Conservation (phyloP, 2,329 filamentous ascomycete genomes). For the Penicillium corylophilum region DNA sequence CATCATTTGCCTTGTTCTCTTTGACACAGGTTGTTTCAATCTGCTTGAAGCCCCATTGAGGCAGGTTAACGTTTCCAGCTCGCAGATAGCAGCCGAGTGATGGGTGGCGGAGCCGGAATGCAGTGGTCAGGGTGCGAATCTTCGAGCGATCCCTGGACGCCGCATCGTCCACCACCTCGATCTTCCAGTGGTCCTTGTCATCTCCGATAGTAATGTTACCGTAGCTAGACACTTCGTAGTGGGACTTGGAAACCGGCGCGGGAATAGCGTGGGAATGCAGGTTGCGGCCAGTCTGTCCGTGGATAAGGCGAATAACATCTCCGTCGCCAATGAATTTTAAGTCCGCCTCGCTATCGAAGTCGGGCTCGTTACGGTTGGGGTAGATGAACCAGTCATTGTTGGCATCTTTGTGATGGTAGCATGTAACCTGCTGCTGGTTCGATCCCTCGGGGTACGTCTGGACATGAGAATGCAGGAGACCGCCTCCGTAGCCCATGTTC, state of each 20-base stretch:
- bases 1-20: slow-evolving; percentile 85
- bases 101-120: slow-evolving; percentile 82
- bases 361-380: slow-evolving; percentile 75
- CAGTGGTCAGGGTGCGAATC: slow-evolving; percentile 86
- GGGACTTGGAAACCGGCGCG: slow-evolving; percentile 83
- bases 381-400: slow-evolving; percentile 99
- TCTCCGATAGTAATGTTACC: slow-evolving; percentile 94
- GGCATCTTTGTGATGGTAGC: slow-evolving; percentile 98
- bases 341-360: slow-evolving; percentile 70
- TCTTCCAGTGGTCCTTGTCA: slow-evolving; percentile 94
- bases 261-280: slow-evolving; percentile 90
- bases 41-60: slow-evolving; percentile 99
- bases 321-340: slow-evolving; percentile 74
- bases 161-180: slow-evolving; percentile 89
- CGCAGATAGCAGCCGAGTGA: slow-evolving; percentile 88
- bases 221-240: slow-evolving; percentile 92
- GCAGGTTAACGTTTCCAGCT: slow-evolving; percentile 92
- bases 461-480: slow-evolving; percentile 91
- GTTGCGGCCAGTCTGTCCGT: slow-evolving; percentile 94
- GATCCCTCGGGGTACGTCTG: slow-evolving; percentile 96
- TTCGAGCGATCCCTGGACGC: slow-evolving; percentile 80
- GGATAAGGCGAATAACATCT: slow-evolving; percentile 79
- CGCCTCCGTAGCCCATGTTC: slow-evolving; percentile 99
- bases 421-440: slow-evolving; percentile 92
- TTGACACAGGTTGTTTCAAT: slow-evolving; percentile 96